These are phyloP conservation scores for Chrysanthemum makinoi DNA, from an alignment of 129 eudicot species.

Conservation along the genomic window DNA sequence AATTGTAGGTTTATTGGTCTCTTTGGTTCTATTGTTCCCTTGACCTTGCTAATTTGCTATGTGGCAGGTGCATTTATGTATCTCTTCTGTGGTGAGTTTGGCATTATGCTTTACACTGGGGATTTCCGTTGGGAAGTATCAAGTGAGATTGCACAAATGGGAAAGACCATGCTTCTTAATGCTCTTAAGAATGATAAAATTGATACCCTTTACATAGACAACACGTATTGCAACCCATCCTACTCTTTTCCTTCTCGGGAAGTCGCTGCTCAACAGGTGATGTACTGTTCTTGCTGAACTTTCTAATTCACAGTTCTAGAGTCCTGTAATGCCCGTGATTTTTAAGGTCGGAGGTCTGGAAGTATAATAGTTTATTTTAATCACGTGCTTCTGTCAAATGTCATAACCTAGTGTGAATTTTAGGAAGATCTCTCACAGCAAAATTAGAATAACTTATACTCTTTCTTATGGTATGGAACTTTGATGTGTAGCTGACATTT, in stretches of 20 bases:
- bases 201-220: slow-evolving; percentile 68
- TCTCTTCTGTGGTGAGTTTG: slow-evolving; percentile 84
- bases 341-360: no score
- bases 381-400: no score
- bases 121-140: slow-evolving; percentile 86
- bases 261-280: slow-evolving; percentile 80
- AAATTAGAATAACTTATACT: no score
- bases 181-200: slow-evolving; percentile 56
- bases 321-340: neutral
- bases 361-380: no score
- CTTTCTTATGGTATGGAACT: no score
- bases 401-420: no score
- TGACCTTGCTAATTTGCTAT: slow-evolving; percentile 2
- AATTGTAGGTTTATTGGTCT: neutral
- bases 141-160: slow-evolving; percentile 42
- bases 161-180: slow-evolving; percentile 60
- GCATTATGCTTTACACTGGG: slow-evolving; percentile 75
- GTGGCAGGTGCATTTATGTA: slow-evolving; percentile 85
- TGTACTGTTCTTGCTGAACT: neutral
- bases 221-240: slow-evolving; percentile 81
- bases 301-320: neutral
- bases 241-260: slow-evolving; percentile 75
- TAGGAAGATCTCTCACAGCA: no score
- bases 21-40: neutral
- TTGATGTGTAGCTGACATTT: no score